Evolutionary conservation across 352 stramenopile genomes (phyloP), one percentile per base, ranked within the genome.

Genomic region (Globisporangium radiosum): DNA sequence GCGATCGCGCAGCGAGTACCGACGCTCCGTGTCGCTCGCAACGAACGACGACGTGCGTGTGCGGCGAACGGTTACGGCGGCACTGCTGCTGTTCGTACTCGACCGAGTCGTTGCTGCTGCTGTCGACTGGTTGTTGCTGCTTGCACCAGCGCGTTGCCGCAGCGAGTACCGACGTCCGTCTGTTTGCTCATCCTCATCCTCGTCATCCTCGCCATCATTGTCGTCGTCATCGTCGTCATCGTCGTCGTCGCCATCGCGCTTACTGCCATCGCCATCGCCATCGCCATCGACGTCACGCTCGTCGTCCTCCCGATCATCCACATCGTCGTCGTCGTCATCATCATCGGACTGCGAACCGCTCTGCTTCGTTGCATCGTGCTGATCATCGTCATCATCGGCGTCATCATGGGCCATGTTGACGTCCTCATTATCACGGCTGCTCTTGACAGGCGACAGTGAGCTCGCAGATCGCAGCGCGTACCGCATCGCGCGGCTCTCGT

Each of bases 1-100:
- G 9, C 84, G 81, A 72, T 92, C 70, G 15, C 84, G 76, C 13
- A 93, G 68, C 7, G 75, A 85, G 61, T 93, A 93, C 15, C 84
- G 79, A 4, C 64, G 69, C 33, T 68, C 71, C 44, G 54, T 70
- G 8, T 68, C 69, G 19, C 69, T 67, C 14, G 60, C 48, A 33
- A 69, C 37, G 43, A 69, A 69, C 1, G 68, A 59, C 42, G 49
- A 48, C 13, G 47, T 33, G 3, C 54, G 59, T 65, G 15, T 54
- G 62, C 5, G 43, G 11, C 61, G 51, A 6, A 8, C 5, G 8
- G 9, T 56, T 33, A 33, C 25, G 25, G 25, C n/a, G 5, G 36
- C 33, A 45, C 47, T 43, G n/a, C 25, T 38, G 2, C 57, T 57
- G 11, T 53, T 52, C 17, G 48, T 14, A 49, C 45, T 52, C 44